Percentiles rank a stretch among this genome's conserved stretches.
phyloP scores from a whole-genome alignment of 2,329 filamentous ascomycete genomes.

The Endocalyx cinctus region DNA sequence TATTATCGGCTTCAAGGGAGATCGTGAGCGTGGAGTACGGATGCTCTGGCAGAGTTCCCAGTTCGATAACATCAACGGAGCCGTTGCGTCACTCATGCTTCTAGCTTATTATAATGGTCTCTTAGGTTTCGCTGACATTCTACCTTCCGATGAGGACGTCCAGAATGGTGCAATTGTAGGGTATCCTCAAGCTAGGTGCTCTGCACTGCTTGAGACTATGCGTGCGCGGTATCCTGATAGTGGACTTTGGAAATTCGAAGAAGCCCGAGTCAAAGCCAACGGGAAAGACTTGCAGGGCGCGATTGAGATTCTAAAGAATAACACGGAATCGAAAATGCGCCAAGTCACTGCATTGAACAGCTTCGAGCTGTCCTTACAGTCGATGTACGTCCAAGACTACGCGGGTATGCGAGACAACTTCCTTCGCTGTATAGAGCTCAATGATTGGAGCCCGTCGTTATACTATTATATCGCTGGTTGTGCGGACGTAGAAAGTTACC shows the following conservation, averaged over 20 bases:
- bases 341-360: conserved; percentile 81
- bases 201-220: conserved; percentile 67
- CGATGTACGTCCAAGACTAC: conserved; percentile 78
- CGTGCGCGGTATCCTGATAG: conserved; percentile 73
- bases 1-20: conserved; percentile 86
- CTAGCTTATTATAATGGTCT: conserved; percentile 86
- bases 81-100: conserved; percentile 75
- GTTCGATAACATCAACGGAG: conserved; percentile 88
- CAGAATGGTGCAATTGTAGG: conserved; percentile 55
- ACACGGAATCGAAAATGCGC: conserved; percentile 68
- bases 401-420: conserved; percentile 69
- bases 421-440: conserved; percentile 68
- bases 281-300: conserved; percentile 63
- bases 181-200: conserved; percentile 67
- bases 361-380: conserved; percentile 77
- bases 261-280: conserved; percentile 70
- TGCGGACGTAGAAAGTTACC: conserved; percentile 77
- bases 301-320: conserved; percentile 57
- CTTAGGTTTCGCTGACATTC: conserved; percentile 81
- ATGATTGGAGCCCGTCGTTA: conserved; percentile 84
- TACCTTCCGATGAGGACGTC: conserved; percentile 58
- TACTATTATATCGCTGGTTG: conserved; percentile 86
- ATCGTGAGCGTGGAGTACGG: conserved; percentile 73
- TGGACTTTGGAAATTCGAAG: conserved; percentile 81
- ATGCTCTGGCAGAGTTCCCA: conserved; percentile 90